A percentile compares a stretch with the other conserved stretches of the same genome.
These are phyloP conservation scores for Fonsecaea monophora DNA, from an alignment of 2,329 filamentous ascomycete species.

Conservation along the genomic window DNA sequence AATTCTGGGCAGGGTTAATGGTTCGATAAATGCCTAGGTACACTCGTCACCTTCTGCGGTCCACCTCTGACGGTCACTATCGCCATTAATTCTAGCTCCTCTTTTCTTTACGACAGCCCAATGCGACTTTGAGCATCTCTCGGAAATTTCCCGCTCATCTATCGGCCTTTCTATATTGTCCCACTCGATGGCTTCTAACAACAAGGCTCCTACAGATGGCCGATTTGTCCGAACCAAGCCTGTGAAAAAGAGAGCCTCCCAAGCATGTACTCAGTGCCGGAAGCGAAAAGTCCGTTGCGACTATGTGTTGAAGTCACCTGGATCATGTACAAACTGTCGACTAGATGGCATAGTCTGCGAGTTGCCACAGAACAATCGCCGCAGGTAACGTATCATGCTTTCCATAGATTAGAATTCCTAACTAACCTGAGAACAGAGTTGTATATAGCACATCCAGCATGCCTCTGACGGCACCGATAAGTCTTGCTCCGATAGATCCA, in stretches of 20 bases:
- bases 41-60: not conserved
- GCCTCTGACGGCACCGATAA: not conserved
- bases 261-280: constrained; percentile 18
- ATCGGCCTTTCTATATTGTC: not conserved
- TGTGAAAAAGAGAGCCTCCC: constrained; percentile 16
- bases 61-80: not conserved
- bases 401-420: not conserved
- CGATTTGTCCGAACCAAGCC: constrained; percentile 16
- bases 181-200: not conserved
- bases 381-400: not conserved
- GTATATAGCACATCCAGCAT: not conserved
- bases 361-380: constrained; percentile 12
- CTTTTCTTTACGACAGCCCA: not conserved
- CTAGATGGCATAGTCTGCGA: constrained; percentile 15
- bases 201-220: constrained; percentile 1
- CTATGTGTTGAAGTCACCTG: constrained; percentile 7
- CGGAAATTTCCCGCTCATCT: not conserved
- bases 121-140: not conserved
- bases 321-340: constrained; percentile 17
- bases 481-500: not conserved
- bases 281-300: constrained; percentile 20
- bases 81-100: not conserved
- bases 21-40: not conserved
- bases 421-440: constrained; percentile 3
- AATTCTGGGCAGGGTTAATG: not conserved